A percentile compares a stretch with the other conserved stretches of the same genome.
phyloP scores from a whole-genome alignment of 2,329 filamentous ascomycete species.

The Fusarium sp. region DNA sequence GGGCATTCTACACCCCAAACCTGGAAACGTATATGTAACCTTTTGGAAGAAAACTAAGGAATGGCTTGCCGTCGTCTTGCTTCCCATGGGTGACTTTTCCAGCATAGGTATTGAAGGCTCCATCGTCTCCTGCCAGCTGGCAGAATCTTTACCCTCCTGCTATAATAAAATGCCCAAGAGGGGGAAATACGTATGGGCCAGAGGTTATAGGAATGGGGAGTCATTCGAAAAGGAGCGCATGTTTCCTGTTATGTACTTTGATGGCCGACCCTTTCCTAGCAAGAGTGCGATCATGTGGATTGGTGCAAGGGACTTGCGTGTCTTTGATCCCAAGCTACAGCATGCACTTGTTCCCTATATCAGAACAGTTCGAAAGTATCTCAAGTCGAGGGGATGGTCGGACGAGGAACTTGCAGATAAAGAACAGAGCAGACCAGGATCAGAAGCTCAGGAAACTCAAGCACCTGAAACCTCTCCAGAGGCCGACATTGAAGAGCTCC shows the following conservation, averaged over 20 bases:
- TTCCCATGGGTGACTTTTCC: constrained; percentile 9
- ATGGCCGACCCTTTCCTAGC: constrained; percentile 32
- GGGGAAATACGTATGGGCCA: constrained; percentile 10
- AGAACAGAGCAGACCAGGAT: neutral
- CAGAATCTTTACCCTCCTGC: neutral
- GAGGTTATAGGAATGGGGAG: constrained; percentile 23
- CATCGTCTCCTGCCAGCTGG: neutral
- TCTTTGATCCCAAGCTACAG: constrained; percentile 8
- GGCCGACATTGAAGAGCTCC: neutral
- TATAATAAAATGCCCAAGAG: neutral
- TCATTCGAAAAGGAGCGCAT: constrained; percentile 18
- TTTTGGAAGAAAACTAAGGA: constrained; percentile 18
- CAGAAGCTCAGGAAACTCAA: neutral
- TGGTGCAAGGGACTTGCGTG: constrained; percentile 25
- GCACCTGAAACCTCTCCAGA: neutral
- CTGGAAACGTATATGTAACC: constrained; percentile 15
- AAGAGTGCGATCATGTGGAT: constrained; percentile 41
- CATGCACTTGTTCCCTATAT: constrained; percentile 14
- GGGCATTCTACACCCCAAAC: neutral
- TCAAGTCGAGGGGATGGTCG: neutral
- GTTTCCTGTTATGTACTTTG: constrained; percentile 42
- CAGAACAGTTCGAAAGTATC: constrained; percentile 4
- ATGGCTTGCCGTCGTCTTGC: constrained; percentile 18
- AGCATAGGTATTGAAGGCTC: constrained; percentile 12
- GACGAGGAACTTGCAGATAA: neutral